phyloP scores from a whole-genome alignment of 2,329 filamentous ascomycete genomes.

The Fusarium sp. region DNA sequence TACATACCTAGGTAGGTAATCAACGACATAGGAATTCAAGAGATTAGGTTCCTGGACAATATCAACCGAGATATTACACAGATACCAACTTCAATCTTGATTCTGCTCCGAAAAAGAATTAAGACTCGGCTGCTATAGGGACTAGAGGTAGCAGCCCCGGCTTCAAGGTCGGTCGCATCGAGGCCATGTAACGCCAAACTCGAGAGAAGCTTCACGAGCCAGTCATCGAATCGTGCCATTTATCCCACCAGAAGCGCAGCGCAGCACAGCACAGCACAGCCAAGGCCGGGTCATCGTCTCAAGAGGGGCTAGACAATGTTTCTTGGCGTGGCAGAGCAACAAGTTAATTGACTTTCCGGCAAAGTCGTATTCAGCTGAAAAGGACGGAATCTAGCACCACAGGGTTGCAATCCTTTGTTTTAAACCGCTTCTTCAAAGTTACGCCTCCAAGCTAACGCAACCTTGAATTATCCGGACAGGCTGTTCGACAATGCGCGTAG shows the following conservation, averaged over 20 bases:
- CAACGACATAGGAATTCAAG: neutral
- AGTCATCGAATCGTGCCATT: slow-evolving; percentile 23
- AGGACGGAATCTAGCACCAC: neutral
- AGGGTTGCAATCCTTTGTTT: neutral
- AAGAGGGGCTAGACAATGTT: slow-evolving; percentile 18
- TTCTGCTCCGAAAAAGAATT: neutral
- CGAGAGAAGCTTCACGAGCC: slow-evolving; percentile 4
- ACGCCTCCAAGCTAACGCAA: slow-evolving; percentile 6
- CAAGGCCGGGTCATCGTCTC: slow-evolving; percentile 13
- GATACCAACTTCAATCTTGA: slow-evolving; percentile 24
- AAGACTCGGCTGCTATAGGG: slow-evolving; percentile 8
- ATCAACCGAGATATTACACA: slow-evolving; percentile 17
- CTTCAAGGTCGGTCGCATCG: slow-evolving; percentile 8
- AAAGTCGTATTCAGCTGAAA: slow-evolving; percentile 20
- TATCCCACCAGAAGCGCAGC: slow-evolving; percentile 5
- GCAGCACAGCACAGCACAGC: slow-evolving; percentile 1
- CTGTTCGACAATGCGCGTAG: slow-evolving; percentile 6
- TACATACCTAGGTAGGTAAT: neutral
- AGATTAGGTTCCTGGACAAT: slow-evolving; percentile 28
- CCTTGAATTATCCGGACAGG: slow-evolving; percentile 13
- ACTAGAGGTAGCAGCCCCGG: slow-evolving; percentile 13
- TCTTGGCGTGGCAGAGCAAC: slow-evolving; percentile 15
- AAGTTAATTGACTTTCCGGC: slow-evolving; percentile 11
- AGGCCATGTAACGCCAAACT: slow-evolving; percentile 5
- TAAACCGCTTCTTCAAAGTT: neutral